A percentile compares a stretch with the other conserved stretches of the same genome.
These are phyloP conservation scores for Mycena vulgaris DNA, from an alignment of 768 basidiomycete species.

Conservation along the genomic window DNA sequence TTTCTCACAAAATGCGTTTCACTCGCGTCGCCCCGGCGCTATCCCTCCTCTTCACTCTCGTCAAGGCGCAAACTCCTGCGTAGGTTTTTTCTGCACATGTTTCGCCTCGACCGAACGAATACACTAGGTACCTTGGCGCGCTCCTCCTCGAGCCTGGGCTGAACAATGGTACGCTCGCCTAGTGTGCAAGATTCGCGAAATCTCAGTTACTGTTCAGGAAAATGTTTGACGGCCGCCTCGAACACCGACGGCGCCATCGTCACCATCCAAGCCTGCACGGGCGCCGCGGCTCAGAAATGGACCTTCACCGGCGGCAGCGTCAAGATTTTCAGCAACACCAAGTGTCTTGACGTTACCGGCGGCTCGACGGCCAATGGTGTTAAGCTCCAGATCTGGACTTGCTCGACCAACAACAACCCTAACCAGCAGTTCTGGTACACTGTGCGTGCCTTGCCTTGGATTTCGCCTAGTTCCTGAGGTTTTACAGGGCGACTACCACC, in stretches of 20 bases:
- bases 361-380: constrained; percentile 61
- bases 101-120: constrained; percentile 7
- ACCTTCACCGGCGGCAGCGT: constrained; percentile 60
- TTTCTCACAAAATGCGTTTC: constrained; percentile 34
- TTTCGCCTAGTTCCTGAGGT: background rate
- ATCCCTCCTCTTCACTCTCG: constrained; percentile 38
- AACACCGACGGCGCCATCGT: constrained; percentile 65
- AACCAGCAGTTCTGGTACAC: constrained; percentile 67
- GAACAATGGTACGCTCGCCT: constrained; percentile 53
- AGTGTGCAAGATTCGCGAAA: background rate
- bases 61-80: constrained; percentile 45
- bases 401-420: constrained; percentile 50
- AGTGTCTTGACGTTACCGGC: constrained; percentile 65
- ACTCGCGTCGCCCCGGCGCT: constrained; percentile 22
- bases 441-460: constrained; percentile 40
- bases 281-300: constrained; percentile 64
- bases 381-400: constrained; percentile 69
- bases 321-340: constrained; percentile 58
- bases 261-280: constrained; percentile 63
- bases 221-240: constrained; percentile 67
- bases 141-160: constrained; percentile 62
- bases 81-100: constrained; percentile 18
- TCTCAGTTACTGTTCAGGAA: constrained; percentile 48
- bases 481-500: constrained; percentile 51
- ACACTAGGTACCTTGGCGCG: constrained; percentile 57